Base-by-base conservation (phyloP, 345 rosid genomes). In the Salix exigua region DNA sequence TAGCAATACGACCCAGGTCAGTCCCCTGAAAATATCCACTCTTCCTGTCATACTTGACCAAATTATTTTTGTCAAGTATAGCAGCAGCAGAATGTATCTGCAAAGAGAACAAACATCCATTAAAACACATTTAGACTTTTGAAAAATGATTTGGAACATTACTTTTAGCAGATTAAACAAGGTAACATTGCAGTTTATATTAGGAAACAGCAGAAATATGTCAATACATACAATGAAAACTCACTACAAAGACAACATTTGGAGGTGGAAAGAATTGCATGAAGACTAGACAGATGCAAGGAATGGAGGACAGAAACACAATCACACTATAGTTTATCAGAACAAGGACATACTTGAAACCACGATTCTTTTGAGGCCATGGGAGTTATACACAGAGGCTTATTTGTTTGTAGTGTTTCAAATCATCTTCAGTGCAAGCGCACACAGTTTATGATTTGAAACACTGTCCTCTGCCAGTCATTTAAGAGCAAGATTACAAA, bases 1-100 rank as follows among this genome's bases (percentile, higher is more conserved):
- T 93, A 40, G 99, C 98, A 82, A 96, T 93, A n/a, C 99, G 92
- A 68, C 99, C 99, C 90, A 96, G 85, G 84, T 93, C 97, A n/a
- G 98, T 93, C 53, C 89, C 97, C 85, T 96, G 99, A 86, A 96
- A 96, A 84, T 89, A 90, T 72, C 99, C 99, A 80, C 97, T 92
- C 83, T 96, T 93, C 75, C 90, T 83, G 75, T 93, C 97, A 73
- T 96, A 93, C 86, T 90, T 96, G 18, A 93, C 88, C 90, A 96
- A 84, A 86, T 93, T 93, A 78, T 88, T 93, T 78, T 82, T 93
- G 88, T 96, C 99, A 90, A 96, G 85, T 75, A 92, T 75, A 13
- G 88, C 90, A 67, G 98, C 97, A 81, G 98, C 98, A 30, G 98
- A 88, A 82, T 93, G 98, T 67, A 93, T 86, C 99, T 95, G 91